Evolutionary conservation across 176 grass and related monocot species (phyloP).

Genomic region (Musa troglodytarum): DNA sequence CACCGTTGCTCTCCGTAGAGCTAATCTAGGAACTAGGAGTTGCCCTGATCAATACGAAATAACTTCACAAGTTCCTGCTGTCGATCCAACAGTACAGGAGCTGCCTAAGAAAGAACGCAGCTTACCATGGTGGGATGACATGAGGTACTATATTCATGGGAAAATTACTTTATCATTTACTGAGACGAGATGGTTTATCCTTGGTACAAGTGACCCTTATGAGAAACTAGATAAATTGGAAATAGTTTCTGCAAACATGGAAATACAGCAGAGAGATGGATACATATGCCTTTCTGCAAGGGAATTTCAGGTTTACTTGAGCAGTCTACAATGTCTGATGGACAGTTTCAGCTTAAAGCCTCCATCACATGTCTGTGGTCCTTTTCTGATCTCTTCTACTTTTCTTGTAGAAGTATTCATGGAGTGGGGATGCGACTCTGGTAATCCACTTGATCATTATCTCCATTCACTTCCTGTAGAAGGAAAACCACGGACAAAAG

Average conservation of each 20-base stretch:
- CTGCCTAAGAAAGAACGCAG: slow-evolving; percentile 76
- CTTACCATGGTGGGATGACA: slow-evolving; percentile 99
- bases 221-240: slow-evolving; percentile 69
- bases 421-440: slow-evolving; percentile 94
- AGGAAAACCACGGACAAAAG: slow-evolving; percentile 61
- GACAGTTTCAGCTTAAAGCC: slow-evolving; percentile 68
- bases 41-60: slow-evolving; percentile 28
- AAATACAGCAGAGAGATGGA: slow-evolving; percentile 82
- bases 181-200: slow-evolving; percentile 69
- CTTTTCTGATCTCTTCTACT: slow-evolving; percentile 62
- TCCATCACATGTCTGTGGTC: slow-evolving; percentile 43
- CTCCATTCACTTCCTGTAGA: slow-evolving; percentile 76
- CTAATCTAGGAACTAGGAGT: slow-evolving; percentile 75
- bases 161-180: slow-evolving; percentile 55
- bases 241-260: slow-evolving; percentile 55
- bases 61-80: background rate
- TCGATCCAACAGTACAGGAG: slow-evolving; percentile 20
- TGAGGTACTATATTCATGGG: slow-evolving; percentile 93
- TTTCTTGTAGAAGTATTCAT: slow-evolving; percentile 80
- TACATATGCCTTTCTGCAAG: slow-evolving; percentile 57
- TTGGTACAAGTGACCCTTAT: slow-evolving; percentile 67
- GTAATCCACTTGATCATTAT: slow-evolving; percentile 82
- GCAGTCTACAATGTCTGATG: slow-evolving; percentile 57
- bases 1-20: slow-evolving; percentile 84
- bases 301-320: slow-evolving; percentile 52